Evolutionary conservation across 495 filamentous ascomycete genomes (phyloP), one percentile per base, ranked within the genome.

Genomic region (Podospora australis): DNA sequence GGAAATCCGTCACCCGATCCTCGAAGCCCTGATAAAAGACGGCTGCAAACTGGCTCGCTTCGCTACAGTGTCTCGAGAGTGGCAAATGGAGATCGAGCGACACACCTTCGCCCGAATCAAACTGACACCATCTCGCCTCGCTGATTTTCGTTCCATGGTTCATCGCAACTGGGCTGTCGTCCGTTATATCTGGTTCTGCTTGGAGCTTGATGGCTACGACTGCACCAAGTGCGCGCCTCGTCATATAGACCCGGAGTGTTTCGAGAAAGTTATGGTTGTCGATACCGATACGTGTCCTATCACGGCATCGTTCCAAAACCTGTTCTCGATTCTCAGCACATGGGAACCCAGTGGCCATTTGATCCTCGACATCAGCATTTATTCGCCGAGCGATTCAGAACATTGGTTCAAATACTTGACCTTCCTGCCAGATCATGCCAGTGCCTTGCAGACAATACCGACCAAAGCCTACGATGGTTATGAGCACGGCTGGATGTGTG

Each of bases 71-170:
- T 71, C 62, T 46, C 56, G 60, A 65, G 67, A 67, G 49, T 69
- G 65, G 56, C 67, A 67, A 47, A 49, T 52, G 44, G 55, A 56
- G 11, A 38, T 71, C 48, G 68, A 70, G 60, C 60, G 48, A 49
- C 41, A 65, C 50, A 67, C 58, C 52, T 70, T 68, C 61, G 55
- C 57, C 56, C 59, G 62, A 49, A 59, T 71, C 56, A 67, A 63
- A 53, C 53, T 70, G 41, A 59, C 53, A n/a, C n/a, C n/a, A n/a
- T n/a, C n/a, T n/a, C n/a, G n/a, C n/a, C n/a, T n/a, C n/a, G n/a
- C n/a, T n/a, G n/a, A n/a, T n/a, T 68, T 69, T 50, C 19, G 50
- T 52, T 58, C 56, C 6, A 67, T 67, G 41, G 48, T 61, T 50
- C 52, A 60, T 55, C 66, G 68, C 48, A 60, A 66, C 49, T 54